Evolutionary conservation across 1,284 basidiomycete genomes (phyloP), one percentile per base, ranked within the genome.

Genomic region (Agroathelia rolfsii): DNA sequence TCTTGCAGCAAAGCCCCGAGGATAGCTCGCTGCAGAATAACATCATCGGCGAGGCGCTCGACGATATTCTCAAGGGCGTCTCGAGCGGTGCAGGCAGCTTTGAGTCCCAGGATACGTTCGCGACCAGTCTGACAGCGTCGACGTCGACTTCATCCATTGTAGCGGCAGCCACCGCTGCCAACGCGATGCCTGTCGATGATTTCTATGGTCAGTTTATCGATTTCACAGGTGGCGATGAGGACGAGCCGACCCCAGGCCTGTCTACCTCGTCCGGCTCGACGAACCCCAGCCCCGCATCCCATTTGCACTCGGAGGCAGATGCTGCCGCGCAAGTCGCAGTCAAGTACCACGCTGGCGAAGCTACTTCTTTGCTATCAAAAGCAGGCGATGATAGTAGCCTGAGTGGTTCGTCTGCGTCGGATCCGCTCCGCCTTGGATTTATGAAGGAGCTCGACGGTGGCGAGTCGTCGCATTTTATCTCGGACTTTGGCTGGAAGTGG

Each of bases 361-460:
- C 47, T 13, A 39, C 51, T 21, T 53, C 55, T 37, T 49, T 51
- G 49, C 19, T 21, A 11, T 19, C 28, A 24, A 22, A 23, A 7
- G n/a, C 24, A 25, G 43, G 42, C n/a, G 57, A 53, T 29, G 58
- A 64, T 41, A 43, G 49, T 15, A 72, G 71, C 55, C 52, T 53
- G 26, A 70, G 74, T 35, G 71, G 76, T 19, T 34, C 54, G 11
- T 25, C 28, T 13, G 39, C 36, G 14, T 48, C 60, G 15, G 76
- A 81, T 49, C 56, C 64, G 24, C 58, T 79, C 38, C 64, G 72
- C 28, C 55, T 78, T 20, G 73, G 74, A 28, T 54, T 67, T 34
- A 72, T 71, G 61, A 71, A 71, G 47, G 78, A 80, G 49, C 72
- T 85, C 28, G 79, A 83, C 44, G 79, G 77, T 27, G 79, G 79